Percentiles rank a stretch among this genome's conserved stretches.
Conservation (phyloP, 495 filamentous ascomycete species). For the Penicillium lividum region DNA sequence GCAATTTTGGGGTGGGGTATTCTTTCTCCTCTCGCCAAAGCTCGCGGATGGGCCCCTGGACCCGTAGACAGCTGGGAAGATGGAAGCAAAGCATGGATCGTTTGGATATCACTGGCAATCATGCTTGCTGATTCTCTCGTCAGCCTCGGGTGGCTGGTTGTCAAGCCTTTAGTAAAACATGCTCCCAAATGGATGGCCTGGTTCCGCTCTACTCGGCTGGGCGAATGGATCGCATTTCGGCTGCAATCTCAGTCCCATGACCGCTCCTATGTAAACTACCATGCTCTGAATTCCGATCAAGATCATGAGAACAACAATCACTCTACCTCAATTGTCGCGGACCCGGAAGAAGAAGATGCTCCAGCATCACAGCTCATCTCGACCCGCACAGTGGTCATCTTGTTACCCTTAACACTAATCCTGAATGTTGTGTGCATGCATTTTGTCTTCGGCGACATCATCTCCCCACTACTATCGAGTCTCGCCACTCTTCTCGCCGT, state of each 20-base stretch:
- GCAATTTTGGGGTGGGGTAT: constrained; percentile 90
- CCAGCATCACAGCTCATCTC: constrained; percentile 81
- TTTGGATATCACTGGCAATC: constrained; percentile 92
- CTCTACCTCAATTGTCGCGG: constrained; percentile 11
- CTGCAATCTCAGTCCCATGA: constrained; percentile 16
- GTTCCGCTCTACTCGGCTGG: constrained; percentile 28
- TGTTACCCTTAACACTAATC: constrained; percentile 72
- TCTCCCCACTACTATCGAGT: constrained; percentile 67
- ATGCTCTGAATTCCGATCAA: constrained; percentile 32
- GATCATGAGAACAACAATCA: background rate
- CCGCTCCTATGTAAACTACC: constrained; percentile 44
- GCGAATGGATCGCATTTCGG: constrained; percentile 28
- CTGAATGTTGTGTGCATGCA: constrained; percentile 81
- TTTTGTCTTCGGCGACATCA: constrained; percentile 68
- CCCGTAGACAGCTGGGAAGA: constrained; percentile 81
- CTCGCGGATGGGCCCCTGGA: constrained; percentile 85
- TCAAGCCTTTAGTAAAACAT: constrained; percentile 57
- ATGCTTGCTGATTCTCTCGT: constrained; percentile 94
- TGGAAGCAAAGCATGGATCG: constrained; percentile 97
- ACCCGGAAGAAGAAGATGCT: constrained; percentile 64
- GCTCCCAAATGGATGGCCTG: constrained; percentile 38
- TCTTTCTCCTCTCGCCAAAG: constrained; percentile 84
- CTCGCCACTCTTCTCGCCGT: constrained; percentile 85
- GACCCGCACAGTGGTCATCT: constrained; percentile 66
- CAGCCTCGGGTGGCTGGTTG: constrained; percentile 78